phyloP scores from a whole-genome alignment of 352 stramenopile genomes.

The Globisporangium nunn region DNA sequence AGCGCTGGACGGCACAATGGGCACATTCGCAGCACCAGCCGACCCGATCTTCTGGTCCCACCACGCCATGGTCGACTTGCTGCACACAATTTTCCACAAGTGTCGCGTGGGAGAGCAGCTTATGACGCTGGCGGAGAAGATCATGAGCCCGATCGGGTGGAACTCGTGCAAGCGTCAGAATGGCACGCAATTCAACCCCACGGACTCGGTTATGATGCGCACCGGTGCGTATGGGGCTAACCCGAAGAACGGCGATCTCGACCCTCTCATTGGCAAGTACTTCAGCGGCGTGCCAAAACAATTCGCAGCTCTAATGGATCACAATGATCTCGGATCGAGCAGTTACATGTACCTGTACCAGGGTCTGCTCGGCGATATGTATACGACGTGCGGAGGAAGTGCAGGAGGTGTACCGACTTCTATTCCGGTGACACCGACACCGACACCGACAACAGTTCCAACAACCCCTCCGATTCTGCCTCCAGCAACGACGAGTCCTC shows the following conservation, averaged over 20 bases:
- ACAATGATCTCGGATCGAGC: conserved; percentile 60
- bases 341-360: conserved; percentile 87
- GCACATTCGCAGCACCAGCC: conserved; percentile 57
- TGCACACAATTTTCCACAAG: conserved; percentile 84
- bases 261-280: conserved; percentile 51
- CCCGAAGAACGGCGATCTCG: conserved; percentile 50
- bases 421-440: background rate
- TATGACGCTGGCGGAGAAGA: conserved; percentile 34
- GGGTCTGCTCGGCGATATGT: conserved; percentile 65
- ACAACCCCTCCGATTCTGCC: background rate
- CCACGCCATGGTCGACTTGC: conserved; percentile 72
- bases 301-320: conserved; percentile 33
- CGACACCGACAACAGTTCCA: background rate
- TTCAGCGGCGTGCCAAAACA: conserved; percentile 15
- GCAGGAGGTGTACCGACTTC: background rate
- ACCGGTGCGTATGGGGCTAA: conserved; percentile 47
- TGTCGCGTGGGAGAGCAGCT: conserved; percentile 62
- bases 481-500: background rate
- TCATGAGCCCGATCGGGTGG: too few species aligned
- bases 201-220: conserved; percentile 44
- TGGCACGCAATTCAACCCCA: conserved; percentile 51
- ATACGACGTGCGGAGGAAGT: conserved; percentile 40
- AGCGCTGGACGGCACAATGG: conserved; percentile 61
- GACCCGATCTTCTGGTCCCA: conserved; percentile 88
- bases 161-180: conserved; percentile 34